phyloP scores from a whole-genome alignment of 2,329 filamentous ascomycete genomes.

The Sporothrix protearum region DNA sequence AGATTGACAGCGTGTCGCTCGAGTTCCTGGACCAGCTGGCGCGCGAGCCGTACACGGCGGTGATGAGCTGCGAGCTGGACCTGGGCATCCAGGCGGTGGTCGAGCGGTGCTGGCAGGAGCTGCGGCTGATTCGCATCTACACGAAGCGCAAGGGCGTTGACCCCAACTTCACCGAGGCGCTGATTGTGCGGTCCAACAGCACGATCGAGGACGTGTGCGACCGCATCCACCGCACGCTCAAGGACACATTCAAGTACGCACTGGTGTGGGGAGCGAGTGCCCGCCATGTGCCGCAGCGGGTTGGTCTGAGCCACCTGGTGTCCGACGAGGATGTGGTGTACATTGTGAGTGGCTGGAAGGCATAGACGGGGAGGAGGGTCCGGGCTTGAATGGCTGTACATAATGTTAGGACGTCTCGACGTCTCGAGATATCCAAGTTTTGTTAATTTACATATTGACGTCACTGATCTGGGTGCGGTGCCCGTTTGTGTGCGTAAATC shows the following conservation, averaged over 20 bases:
- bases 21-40: conserved; percentile 91
- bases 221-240: conserved; percentile 85
- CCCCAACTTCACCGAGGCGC: conserved; percentile 81
- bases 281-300: conserved; percentile 87
- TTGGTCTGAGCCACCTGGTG: conserved; percentile 79
- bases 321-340: conserved; percentile 66
- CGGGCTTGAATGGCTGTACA: neutral
- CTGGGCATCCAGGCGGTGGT: conserved; percentile 91
- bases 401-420: neutral
- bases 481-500: neutral
- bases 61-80: conserved; percentile 97
- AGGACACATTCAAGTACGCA: conserved; percentile 99
- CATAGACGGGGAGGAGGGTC: conserved; percentile 37
- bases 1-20: conserved; percentile 91
- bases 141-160: conserved; percentile 94
- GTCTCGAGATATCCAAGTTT: neutral
- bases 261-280: conserved; percentile 97
- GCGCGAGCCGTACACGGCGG: conserved; percentile 86
- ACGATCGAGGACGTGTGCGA: conserved; percentile 97
- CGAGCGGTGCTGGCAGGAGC: conserved; percentile 90
- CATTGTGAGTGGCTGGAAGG: conserved; percentile 62
- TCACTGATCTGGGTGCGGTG: neutral
- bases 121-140: conserved; percentile 86
- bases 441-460: neutral
- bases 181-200: conserved; percentile 86